phyloP scores from a whole-genome alignment of 306 rosid species.

The Cicer arietinum region DNA sequence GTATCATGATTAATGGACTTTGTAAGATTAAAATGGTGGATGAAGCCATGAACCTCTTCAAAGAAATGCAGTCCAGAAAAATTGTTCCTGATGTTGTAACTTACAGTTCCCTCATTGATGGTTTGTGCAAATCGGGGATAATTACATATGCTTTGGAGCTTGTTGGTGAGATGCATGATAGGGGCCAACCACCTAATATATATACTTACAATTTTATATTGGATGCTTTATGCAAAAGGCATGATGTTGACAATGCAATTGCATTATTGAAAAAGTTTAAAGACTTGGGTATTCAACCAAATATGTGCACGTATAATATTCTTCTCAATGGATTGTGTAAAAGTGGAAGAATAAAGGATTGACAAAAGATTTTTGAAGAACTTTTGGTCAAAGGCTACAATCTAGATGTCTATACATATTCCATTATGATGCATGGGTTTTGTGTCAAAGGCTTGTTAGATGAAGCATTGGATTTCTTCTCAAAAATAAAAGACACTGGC shows the following conservation, averaged over 20 bases:
- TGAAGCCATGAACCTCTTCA: background rate
- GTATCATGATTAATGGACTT: background rate
- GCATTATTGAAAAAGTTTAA: background rate
- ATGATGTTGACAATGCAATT: background rate
- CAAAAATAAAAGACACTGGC: background rate
- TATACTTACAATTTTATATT: constrained; percentile 19
- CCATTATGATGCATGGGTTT: background rate
- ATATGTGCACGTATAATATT: background rate
- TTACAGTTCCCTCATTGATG: background rate
- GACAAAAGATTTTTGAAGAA: background rate
- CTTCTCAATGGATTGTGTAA: background rate
- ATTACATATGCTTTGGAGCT: constrained; percentile 4
- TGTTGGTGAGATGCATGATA: constrained; percentile 24
- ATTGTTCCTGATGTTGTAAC: background rate
- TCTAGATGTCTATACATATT: background rate
- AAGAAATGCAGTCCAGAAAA: background rate
- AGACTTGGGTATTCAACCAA: background rate
- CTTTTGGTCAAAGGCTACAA: background rate
- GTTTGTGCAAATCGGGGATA: constrained; percentile 33
- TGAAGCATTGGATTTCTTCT: background rate
- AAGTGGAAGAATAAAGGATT: background rate
- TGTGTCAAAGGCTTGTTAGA: background rate
- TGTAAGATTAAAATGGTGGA: background rate
- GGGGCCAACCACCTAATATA: background rate
- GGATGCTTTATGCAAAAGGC: background rate